Base-by-base conservation (phyloP, 192 early-diverging fungal species). In the Entomortierella parvispora region DNA sequence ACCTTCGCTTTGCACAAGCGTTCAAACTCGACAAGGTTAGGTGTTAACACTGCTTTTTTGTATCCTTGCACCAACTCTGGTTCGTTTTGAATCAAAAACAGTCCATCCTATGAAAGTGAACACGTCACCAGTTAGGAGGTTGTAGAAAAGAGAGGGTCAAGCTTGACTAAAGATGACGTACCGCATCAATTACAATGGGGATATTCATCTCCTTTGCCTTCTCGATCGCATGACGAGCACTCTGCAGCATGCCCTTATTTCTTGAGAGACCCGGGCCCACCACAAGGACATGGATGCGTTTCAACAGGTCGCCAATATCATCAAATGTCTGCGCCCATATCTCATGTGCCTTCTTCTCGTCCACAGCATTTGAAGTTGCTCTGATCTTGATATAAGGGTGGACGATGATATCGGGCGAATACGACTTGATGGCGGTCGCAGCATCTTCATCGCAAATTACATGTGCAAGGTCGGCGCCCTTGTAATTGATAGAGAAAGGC, bases 221-320 rank as follows among this genome's bases (percentile, higher is more conserved):
- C 33, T 69, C 28, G n/a, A 99, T 90, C 12, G 94, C 86, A 15
- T 78, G 44, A n/a, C 72, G 77, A 7, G 93, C 93, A 28, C 82
- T 79, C 37, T 90, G 82, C 1, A 87, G 78, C 82, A 97, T 93
- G 7, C 82, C 53, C 22, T 63, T 53, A 68, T 98, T 92, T 26
- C 94, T 84, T 12, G 93, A 94, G 32, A 99, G 80, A 0, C 98
- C 98, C 4, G 98, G 97, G 0, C 98, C 98, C 15, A 97, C 82
- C 1, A 97, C 87, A 26, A 99, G 72, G 0, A 94, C 93, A 77
- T 99, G 94, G 4, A 95, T 47, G 2, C 94, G 86, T 18, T 84
- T 68, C 42, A 97, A 76, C 10, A 94, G 46, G 20, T 77, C 71
- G 10, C 54, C 45, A 47, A 69, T 58, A 14, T 57, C 57, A 42